Evolutionary conservation across 2,329 filamentous ascomycete genomes (phyloP), one percentile per base, ranked within the genome.

Genomic region (Aspergillus sp.): DNA sequence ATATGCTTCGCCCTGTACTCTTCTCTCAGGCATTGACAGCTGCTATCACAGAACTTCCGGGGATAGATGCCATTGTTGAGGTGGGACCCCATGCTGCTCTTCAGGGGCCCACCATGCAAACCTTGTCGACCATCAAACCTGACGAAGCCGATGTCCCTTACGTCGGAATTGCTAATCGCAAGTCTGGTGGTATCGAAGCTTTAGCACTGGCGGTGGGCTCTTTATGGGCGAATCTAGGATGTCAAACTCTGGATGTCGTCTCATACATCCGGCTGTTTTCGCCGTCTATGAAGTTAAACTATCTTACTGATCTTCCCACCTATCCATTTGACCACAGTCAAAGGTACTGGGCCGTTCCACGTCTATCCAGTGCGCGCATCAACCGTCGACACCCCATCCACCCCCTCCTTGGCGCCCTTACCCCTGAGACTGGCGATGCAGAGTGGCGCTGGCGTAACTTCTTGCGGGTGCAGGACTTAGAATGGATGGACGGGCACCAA

Each of bases 401-500:
- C 5, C 36, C 55, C 3, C 49, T 63, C 2, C 55, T 63, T 3
- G 62, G 62, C 6, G n/a, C 32, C 6, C 25, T 39, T n/a, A 59
- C 42, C 13, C 44, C 59, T 3, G 59, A 61, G 8, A 54, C 30
- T 3, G 53, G 52, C 4, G 38, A 54, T 13, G 59, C 54, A 3
- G 61, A 63, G n/a, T 59, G 51, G 51, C 61, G 64, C 44, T 83
- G 81, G 81, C 72, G 80, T 10, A 79, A 80, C 54, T 70, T 79
- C 38, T 67, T 82, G 8, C 73, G 75, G 0, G 57, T 78, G 0
- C 70, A 77, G 8, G 74, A 78, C 3, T 70, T 72, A 1, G 78
- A 79, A 0, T 84, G 82, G 81, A 59, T 83, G 2, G 67, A 69
- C 0, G 77, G 82, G 44, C 80, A 83, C 56, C 68, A 74, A 38